These are phyloP conservation scores for Alnus glutinosa DNA, from an alignment of 306 rosid genomes.

Conservation along the genomic window DNA sequence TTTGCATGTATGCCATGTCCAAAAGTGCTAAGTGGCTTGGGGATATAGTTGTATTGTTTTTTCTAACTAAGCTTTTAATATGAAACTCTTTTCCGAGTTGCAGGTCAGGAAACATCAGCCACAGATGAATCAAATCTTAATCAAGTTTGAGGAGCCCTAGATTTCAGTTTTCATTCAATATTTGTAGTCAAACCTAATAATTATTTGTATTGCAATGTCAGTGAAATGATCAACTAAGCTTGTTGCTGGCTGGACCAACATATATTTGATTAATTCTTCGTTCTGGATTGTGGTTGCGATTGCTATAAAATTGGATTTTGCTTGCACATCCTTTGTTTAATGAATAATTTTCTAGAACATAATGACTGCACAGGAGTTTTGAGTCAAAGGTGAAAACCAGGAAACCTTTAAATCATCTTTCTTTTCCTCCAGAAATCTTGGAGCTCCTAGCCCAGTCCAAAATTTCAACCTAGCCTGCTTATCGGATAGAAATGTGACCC, in stretches of 20 bases:
- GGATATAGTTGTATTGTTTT: not conserved
- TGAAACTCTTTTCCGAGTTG: conserved; percentile 25
- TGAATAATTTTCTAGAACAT: not conserved
- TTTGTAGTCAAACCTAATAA: not conserved
- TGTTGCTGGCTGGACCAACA: not conserved
- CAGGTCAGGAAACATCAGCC: conserved; percentile 92
- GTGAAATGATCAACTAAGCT: not conserved
- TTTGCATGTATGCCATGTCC: not conserved
- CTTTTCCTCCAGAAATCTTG: not conserved
- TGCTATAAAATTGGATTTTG: not conserved
- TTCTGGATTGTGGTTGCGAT: not conserved
- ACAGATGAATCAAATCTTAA: conserved; percentile 48
- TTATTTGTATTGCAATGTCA: not conserved
- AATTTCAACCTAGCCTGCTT: too few species aligned
- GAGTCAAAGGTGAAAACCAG: too few species aligned
- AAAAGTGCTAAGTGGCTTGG: conserved; percentile 3
- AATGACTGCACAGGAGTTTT: not conserved
- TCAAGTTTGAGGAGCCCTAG: conserved; percentile 68
- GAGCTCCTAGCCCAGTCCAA: not conserved
- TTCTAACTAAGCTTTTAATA: not conserved
- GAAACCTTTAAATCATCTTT: too few species aligned
- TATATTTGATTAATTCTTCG: not conserved
- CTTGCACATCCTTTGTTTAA: not conserved
- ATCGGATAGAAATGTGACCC: too few species aligned
- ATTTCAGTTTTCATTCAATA: conserved; percentile 2